Base-by-base conservation (phyloP, 1,284 basidiomycete genomes). In the Puccinia triticina region DNA sequence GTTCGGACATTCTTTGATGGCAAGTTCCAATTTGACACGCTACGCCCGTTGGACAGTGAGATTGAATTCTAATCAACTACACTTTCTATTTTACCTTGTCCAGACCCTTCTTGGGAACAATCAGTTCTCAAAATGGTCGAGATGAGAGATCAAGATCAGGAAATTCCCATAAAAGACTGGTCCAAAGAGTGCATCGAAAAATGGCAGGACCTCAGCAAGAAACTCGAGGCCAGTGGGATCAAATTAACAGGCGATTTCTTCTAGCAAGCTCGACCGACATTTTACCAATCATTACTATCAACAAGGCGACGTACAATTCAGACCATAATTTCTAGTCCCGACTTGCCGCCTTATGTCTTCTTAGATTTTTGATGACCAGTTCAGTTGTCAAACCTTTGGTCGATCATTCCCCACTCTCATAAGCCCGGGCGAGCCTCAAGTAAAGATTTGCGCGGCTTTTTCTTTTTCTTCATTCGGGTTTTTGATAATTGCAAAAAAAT, bases 191-290 rank as follows among this genome's bases (percentile, higher is more conserved):
- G 32, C n/a, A 53, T 73, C 29, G 53, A 57, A 26, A 37, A 61
- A 26, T 81, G 78, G 78, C 48, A 29, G 46, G 55, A 81, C 0
- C 55, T 69, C 55, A 40, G 50, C 14, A 57, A 71, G 26, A 72
- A 73, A 64, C 78, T 81, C 26, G 69, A 59, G 26, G 26, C 26
- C 16, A 73, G 37, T n/a, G 69, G 55, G 26, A 73, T 81, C n/a
- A 48, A 40, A 55, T 32, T 81, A 23, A 81, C 78, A 14, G 53
- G 29, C 29, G 69, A 81, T 64, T 81, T 81, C 29, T 73, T 81
- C 34, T 81, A 64, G 40, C 40, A 23, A 40, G 64, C 64, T 40
- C 37, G n/a, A 66, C 16, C 37, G 16, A 11, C 23, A 43, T 43
- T 64, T 37, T 64, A 14, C 32, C 61, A 34, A 40, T 64, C 23